Conservation (phyloP, 2,329 filamentous ascomycete species). For the Lasiodiplodia sp. region DNA sequence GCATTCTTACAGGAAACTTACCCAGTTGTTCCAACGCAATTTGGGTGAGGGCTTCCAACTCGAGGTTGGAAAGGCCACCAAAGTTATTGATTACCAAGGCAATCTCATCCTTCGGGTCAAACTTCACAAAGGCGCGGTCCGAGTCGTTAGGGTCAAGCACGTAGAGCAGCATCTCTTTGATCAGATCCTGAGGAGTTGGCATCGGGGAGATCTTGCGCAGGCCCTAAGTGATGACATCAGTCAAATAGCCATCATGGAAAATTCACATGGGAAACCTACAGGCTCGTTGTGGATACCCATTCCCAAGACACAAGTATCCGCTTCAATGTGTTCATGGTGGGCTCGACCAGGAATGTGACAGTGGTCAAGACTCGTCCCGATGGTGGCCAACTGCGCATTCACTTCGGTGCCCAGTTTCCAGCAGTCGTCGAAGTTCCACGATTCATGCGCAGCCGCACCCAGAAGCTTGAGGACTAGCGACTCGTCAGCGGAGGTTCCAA, state of each 20-base stretch:
- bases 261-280: constrained; percentile 37
- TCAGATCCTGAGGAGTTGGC: constrained; percentile 57
- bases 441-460: constrained; percentile 54
- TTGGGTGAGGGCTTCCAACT: constrained; percentile 57
- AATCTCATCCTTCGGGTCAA: constrained; percentile 54
- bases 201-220: constrained; percentile 55
- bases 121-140: constrained; percentile 59
- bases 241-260: neutral
- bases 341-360: constrained; percentile 61
- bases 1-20: neutral
- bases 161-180: constrained; percentile 57
- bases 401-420: constrained; percentile 54
- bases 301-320: constrained; percentile 49
- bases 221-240: constrained; percentile 40
- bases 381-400: constrained; percentile 57
- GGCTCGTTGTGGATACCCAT: constrained; percentile 63
- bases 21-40: constrained; percentile 50
- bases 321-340: constrained; percentile 57
- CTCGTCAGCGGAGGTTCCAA: constrained; percentile 29
- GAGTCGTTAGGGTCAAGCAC: constrained; percentile 57
- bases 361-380: constrained; percentile 60
- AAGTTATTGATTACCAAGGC: constrained; percentile 59
- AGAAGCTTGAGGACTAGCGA: constrained; percentile 55
- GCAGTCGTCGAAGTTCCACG: constrained; percentile 54
- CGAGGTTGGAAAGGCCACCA: constrained; percentile 56